phyloP scores from a whole-genome alignment of 1,284 basidiomycete species.

The Moesziomyces sp. region DNA sequence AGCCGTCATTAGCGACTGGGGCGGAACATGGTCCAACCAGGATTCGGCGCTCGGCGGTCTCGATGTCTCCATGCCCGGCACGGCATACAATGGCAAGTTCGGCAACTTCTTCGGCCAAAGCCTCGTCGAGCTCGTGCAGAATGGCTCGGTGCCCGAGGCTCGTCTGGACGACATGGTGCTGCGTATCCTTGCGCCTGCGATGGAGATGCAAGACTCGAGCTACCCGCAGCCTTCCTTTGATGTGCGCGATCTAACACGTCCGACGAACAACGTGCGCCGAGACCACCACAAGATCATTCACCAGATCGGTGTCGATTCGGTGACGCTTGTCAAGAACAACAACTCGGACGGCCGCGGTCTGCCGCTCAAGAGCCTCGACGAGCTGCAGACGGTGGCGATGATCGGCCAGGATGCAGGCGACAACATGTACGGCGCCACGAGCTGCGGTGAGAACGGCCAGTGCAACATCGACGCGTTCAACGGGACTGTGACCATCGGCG shows the following conservation, averaged over 20 bases:
- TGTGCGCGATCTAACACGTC: slow-evolving; percentile 27
- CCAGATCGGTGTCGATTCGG: slow-evolving; percentile 49
- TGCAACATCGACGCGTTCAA: slow-evolving; percentile 40
- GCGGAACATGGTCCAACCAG: slow-evolving; percentile 46
- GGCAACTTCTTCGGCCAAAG: slow-evolving; percentile 67
- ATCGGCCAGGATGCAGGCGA: slow-evolving; percentile 44
- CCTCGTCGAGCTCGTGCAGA: slow-evolving; percentile 75
- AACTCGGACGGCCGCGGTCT: slow-evolving; percentile 24
- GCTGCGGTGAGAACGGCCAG: slow-evolving; percentile 24
- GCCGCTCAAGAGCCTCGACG: slow-evolving; percentile 30
- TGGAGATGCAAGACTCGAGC: slow-evolving; percentile 41
- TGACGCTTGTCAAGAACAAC: slow-evolving; percentile 59
- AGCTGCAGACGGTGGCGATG: slow-evolving; percentile 31
- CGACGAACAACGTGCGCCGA: slow-evolving; percentile 50
- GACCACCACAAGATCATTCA: slow-evolving; percentile 54
- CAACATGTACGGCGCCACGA: slow-evolving; percentile 31
- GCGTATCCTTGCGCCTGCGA: slow-evolving; percentile 60
- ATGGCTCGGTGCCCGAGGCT: slow-evolving; percentile 75
- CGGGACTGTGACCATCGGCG: slow-evolving; percentile 51
- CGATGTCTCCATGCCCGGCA: slow-evolving; percentile 71
- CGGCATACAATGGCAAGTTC: slow-evolving; percentile 28
- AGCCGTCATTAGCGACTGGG: slow-evolving; percentile 71
- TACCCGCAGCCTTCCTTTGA: slow-evolving; percentile 48
- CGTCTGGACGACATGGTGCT: slow-evolving; percentile 70
- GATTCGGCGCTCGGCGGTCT: slow-evolving; percentile 74